phyloP scores from a whole-genome alignment of 495 filamentous ascomycete species.

The Neurospora sp. region DNA sequence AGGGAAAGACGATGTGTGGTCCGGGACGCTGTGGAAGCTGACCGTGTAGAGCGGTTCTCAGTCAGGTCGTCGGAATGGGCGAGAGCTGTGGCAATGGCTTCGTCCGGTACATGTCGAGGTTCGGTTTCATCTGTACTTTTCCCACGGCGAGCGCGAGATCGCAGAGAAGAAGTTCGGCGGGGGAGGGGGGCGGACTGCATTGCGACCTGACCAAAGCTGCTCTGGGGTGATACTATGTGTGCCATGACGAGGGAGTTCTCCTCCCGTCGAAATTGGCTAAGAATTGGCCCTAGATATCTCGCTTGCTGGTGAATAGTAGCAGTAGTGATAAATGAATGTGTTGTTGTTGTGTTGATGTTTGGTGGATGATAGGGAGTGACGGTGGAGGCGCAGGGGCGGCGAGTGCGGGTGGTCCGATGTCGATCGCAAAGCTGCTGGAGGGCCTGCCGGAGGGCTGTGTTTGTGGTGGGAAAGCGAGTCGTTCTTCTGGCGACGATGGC shows the following conservation, averaged over 20 bases:
- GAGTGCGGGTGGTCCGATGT: conserved; percentile 14
- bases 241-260: conserved; percentile 12
- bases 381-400: conserved; percentile 10
- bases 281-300: not conserved
- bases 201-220: conserved; percentile 19
- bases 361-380: conserved; percentile 19
- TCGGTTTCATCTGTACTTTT: conserved; percentile 11
- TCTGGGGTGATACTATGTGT: conserved; percentile 18
- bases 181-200: conserved; percentile 10
- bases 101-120: conserved; percentile 12
- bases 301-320: not conserved
- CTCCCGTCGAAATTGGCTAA: not conserved
- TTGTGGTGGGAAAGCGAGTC: conserved; percentile 10
- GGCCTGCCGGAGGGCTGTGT: not conserved
- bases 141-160: conserved; percentile 1
- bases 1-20: conserved; percentile 69
- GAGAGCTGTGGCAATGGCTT: conserved; percentile 13
- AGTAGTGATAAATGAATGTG: conserved; percentile 10
- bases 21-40: conserved; percentile 46
- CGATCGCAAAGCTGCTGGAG: conserved; percentile 1
- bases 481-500: conserved; percentile 25
- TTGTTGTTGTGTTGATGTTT: conserved; percentile 3
- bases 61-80: conserved; percentile 14
- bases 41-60: conserved; percentile 42
- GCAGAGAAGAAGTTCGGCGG: conserved; percentile 5